Base-by-base conservation (phyloP, 1,284 basidiomycete genomes). In the Lentinula novae-zelandiae region DNA sequence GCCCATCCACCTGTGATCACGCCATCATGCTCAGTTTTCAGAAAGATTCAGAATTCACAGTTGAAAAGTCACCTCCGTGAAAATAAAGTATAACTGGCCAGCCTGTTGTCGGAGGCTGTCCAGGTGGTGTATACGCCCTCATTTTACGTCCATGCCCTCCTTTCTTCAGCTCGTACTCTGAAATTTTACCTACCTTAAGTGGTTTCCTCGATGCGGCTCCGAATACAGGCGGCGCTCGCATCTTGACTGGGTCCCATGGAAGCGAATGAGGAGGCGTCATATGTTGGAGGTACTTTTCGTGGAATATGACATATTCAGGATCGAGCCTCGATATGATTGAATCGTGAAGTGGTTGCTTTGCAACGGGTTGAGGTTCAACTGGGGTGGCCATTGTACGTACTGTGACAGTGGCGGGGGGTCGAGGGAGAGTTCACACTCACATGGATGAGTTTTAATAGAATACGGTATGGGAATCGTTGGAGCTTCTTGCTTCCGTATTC, bases 1-100 rank as follows among this genome's bases (percentile, higher is more conserved):
- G 87, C 89, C 87, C 87, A 90, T 44, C 87, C 88, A 33, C 86
- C 86, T 84, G 63, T 20, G 15, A 22, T 9, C 38, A 40, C 27
- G 27, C 27, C 27, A 27, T 0, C 27, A 4, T 3, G 27, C 27
- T 27, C 27, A 27, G 27, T 27, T 27, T 27, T 27, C 27, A 27
- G 27, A 27, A 27, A 27, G 17, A 17, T 4, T 40, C 13, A 44
- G 5, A 17, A 34, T 27, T 33, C 27, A n/a, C n/a, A 33, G 9
- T 6, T 48, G 5, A 31, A 15, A 31, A 44, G 60, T 6, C 59
- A 82, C 83, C 84, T 64, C 86, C 83, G 64, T 75, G 74, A 12
- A 74, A 73, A 53, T 73, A 71, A 22, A 75, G 68, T 13, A 76
- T 48, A 1, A 60, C 53, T 9, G 56, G 57, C 86, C 86, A 88